Conservation (phyloP, 75 land plant genomes). For the Adiantum capillusveneris region DNA sequence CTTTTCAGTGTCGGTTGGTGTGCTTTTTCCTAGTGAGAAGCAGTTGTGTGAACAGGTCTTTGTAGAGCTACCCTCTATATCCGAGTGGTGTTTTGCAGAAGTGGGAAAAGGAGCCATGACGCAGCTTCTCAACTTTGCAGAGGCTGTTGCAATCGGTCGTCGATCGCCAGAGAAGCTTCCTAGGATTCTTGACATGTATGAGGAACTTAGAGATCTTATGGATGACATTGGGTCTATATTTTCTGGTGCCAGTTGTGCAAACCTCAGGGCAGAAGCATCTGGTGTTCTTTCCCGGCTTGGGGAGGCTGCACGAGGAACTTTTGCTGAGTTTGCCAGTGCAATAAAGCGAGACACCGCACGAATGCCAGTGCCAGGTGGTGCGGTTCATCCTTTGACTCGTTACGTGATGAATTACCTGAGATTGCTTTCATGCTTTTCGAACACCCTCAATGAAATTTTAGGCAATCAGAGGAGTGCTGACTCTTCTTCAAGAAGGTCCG, state of each 20-base stretch:
- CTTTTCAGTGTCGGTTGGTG: conserved; percentile 42
- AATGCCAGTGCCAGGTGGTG: conserved; percentile 44
- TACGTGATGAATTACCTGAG: conserved; percentile 74
- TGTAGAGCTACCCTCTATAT: conserved; percentile 21
- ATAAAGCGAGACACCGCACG: conserved; percentile 27
- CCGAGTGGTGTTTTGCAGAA: conserved; percentile 45
- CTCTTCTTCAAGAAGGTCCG: background rate
- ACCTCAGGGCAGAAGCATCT: conserved; percentile 35
- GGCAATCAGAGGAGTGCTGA: conserved; percentile 1
- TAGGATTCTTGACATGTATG: conserved; percentile 67
- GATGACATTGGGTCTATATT: conserved; percentile 34
- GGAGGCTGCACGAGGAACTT: conserved; percentile 34
- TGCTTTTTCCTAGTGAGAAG: conserved; percentile 56
- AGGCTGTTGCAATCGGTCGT: conserved; percentile 55
- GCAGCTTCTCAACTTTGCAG: conserved; percentile 62
- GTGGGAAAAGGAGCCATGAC: conserved; percentile 40
- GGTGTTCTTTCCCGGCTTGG: conserved; percentile 38
- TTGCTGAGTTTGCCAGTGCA: conserved; percentile 39
- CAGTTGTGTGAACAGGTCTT: conserved; percentile 46
- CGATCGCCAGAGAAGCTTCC: conserved; percentile 46
- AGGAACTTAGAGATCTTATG: conserved; percentile 38
- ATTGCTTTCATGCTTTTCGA: conserved; percentile 28
- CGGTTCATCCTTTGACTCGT: conserved; percentile 50
- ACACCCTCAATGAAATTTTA: conserved; percentile 32
- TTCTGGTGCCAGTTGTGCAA: conserved; percentile 20